A percentile compares a stretch with the other conserved stretches of the same genome.
Conservation (phyloP, 352 stramenopile species). For the Thraustochytrium striatum region DNA sequence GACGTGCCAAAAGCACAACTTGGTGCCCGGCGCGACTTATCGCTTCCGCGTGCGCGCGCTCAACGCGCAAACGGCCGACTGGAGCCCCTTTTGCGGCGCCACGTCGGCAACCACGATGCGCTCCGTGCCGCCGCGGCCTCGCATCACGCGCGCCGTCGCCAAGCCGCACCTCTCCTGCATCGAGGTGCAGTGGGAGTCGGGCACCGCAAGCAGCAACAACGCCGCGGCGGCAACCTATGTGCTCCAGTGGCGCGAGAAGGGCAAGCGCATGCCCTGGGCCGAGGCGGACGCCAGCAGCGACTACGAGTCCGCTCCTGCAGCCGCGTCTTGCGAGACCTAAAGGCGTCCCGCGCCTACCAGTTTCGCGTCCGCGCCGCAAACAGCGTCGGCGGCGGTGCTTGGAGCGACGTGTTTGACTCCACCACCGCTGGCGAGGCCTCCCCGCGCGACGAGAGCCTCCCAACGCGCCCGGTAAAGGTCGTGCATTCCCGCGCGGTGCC, state of each 20-base stretch:
- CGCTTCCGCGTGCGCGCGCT: slow-evolving; percentile 26
- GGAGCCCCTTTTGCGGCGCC: slow-evolving; percentile 23
- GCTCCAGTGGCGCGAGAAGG: slow-evolving; percentile 7
- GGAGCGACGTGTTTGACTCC: slow-evolving; percentile 1
- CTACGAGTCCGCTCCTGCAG: slow-evolving; percentile 29
- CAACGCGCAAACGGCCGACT: slow-evolving; percentile 17
- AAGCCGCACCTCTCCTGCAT: slow-evolving; percentile 17
- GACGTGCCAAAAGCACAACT: slow-evolving; percentile 39
- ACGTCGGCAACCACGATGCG: slow-evolving; percentile 5
- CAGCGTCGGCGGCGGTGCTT: slow-evolving; percentile 3
- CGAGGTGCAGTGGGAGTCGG: slow-evolving; percentile 17
- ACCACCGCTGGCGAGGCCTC: not conserved
- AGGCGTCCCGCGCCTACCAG: not conserved
- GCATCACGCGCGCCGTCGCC: slow-evolving; percentile 6
- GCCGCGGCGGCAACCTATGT: not conserved
- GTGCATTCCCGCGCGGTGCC: not conserved
- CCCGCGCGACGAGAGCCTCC: not conserved
- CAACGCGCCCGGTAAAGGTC: not conserved
- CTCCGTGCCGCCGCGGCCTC: not conserved
- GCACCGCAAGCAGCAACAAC: not conserved
- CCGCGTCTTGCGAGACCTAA: slow-evolving; percentile 26
- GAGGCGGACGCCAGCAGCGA: slow-evolving; percentile 19
- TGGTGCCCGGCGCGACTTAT: slow-evolving; percentile 6
- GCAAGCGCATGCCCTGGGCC: slow-evolving; percentile 1
- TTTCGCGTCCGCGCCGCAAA: slow-evolving; percentile 27